Evolutionary conservation across 1,284 basidiomycete genomes (phyloP).

Genomic region (Porogramme epimiltina): DNA sequence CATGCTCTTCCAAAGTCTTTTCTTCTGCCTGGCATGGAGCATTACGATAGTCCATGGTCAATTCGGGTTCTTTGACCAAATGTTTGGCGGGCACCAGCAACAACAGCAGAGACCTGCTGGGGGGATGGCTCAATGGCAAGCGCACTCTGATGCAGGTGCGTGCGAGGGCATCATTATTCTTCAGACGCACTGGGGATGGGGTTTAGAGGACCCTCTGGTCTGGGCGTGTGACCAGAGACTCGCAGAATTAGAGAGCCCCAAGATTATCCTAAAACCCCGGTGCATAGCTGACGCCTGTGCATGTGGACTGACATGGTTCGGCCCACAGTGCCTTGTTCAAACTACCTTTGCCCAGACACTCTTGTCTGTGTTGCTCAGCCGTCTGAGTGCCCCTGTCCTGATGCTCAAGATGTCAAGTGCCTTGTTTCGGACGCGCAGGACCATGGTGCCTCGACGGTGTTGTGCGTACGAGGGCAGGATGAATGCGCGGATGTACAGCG

Average conservation of each 20-base stretch:
- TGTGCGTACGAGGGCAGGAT: conserved; percentile 40
- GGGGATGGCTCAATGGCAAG: conserved; percentile 50
- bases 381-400: conserved; percentile 45
- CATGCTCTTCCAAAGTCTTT: conserved; percentile 13
- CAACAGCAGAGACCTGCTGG: conserved; percentile 34
- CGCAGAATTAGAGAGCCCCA: too few species aligned
- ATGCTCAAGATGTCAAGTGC: conserved; percentile 44
- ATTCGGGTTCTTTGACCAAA: conserved; percentile 65
- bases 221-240: too few species aligned
- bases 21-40: conserved; percentile 10
- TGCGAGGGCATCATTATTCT: neutral
- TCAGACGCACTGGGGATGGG: too few species aligned
- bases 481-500: conserved; percentile 39
- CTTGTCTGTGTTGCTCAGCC: conserved; percentile 41
- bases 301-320: neutral
- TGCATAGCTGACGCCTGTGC: too few species aligned
- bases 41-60: conserved; percentile 39
- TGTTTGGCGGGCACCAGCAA: conserved; percentile 58
- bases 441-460: conserved; percentile 36
- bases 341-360: conserved; percentile 43
- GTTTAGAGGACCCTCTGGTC: too few species aligned
- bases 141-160: conserved; percentile 50
- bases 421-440: conserved; percentile 40
- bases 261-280: too few species aligned
- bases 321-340: conserved; percentile 36